phyloP scores from a whole-genome alignment of 1,284 basidiomycete genomes.

The Termitomyces sp. region DNA sequence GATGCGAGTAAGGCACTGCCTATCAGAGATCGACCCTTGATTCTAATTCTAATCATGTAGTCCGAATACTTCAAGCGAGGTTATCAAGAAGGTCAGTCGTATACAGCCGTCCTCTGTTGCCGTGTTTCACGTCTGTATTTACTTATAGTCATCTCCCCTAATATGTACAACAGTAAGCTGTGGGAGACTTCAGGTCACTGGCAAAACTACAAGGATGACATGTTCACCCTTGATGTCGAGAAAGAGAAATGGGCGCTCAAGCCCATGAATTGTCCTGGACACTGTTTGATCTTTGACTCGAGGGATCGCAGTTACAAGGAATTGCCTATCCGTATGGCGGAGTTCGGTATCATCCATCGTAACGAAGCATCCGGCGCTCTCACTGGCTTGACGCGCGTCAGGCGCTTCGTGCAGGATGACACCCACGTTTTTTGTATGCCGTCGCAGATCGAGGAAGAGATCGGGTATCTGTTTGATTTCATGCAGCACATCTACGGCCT shows the following conservation, averaged over 20 bases:
- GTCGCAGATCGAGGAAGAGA: constrained; percentile 90
- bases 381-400: constrained; percentile 89
- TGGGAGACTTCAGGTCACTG: constrained; percentile 99
- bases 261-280: constrained; percentile 99
- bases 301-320: constrained; percentile 95
- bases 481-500: constrained; percentile 91
- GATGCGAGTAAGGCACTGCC: constrained; percentile 64
- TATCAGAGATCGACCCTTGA: constrained; percentile 2
- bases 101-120: neutral
- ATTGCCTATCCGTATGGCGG: constrained; percentile 94
- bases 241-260: constrained; percentile 95
- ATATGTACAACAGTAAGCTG: constrained; percentile 95
- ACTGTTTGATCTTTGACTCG: constrained; percentile 94
- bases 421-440: constrained; percentile 97
- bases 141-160: constrained; percentile 85
- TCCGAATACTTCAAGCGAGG: constrained; percentile 82
- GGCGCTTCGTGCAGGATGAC: constrained; percentile 97
- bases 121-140: neutral
- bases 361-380: constrained; percentile 97
- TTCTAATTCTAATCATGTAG: constrained; percentile 32
- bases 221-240: constrained; percentile 93
- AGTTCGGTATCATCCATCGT: constrained; percentile 96
- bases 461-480: constrained; percentile 88
- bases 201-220: constrained; percentile 97
- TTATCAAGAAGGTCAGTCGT: constrained; percentile 70